Base-by-base conservation (phyloP, 768 basidiomycete genomes). In the Mycena capillaripes region DNA sequence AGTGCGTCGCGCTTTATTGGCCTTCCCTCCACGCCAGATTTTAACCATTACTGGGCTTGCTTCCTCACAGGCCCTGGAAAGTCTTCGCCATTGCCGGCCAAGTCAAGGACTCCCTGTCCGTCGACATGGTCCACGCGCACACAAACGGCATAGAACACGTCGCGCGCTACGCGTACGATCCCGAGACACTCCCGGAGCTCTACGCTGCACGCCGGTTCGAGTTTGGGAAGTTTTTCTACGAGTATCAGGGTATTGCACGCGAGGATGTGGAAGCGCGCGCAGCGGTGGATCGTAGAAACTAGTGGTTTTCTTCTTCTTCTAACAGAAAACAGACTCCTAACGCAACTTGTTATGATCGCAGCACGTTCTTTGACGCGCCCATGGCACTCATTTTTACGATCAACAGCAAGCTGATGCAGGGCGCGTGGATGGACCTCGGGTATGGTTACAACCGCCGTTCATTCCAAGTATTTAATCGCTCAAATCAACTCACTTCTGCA, bases 371-470 rank as follows among this genome's bases (percentile, higher is more conserved):
- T 57, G 59, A 63, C 25, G 75, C 75, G 2, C 75, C 75, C 2
- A 61, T 76, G 3, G 73, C 70, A 17, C 62, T 76, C 12, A 66
- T 76, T 17, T 69, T 76, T 38, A 76, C 75, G 0, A 59, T 76
- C n/a, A 42, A 66, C 61, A 44, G 32, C n/a, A 52, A 67, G 16
- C 65, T 72, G 11, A 23, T 34, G 4, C 52, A 53, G 40, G 73
- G 70, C 10, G 66, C 74, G 4, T 75, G 74, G 74, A 55, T 75
- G 59, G 74, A 75, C 40, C 59, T 75, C 7, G 74, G 70, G 73
- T 74, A 27, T 34, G 38, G 36, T 17, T 34, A 10, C n/a, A 19
- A n/a, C 23, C 2, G 23, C 25, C n/a, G 6, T 40, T 2, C 63
- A 3, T n/a, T 1, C 1, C n/a, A n/a, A n/a, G 17, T 11, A 8